These are phyloP conservation scores for Alternaria postmessia DNA, from an alignment of 2,329 filamentous ascomycete genomes.

Conservation along the genomic window DNA sequence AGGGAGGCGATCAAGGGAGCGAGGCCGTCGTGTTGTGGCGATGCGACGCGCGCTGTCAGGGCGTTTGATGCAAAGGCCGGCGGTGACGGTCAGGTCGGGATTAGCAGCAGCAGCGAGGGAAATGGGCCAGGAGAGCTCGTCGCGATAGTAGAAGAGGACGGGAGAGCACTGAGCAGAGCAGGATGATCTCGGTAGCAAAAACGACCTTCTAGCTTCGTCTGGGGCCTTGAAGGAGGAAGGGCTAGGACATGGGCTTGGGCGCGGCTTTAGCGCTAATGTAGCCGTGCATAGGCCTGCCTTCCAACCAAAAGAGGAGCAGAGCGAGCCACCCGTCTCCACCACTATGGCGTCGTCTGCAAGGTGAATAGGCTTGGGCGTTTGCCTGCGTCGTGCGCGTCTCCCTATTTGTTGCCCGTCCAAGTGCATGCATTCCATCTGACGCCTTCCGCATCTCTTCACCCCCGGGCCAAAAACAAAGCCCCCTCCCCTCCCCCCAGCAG, in stretches of 20 bases:
- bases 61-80: slow-evolving; percentile 12
- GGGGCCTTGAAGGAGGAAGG: slow-evolving; percentile 18
- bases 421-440: not conserved
- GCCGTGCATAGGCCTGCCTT: slow-evolving; percentile 27
- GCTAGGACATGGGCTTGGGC: not conserved
- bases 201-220: slow-evolving; percentile 30
- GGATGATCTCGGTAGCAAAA: slow-evolving; percentile 35
- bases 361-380: slow-evolving; percentile 2
- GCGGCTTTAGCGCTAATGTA: slow-evolving; percentile 27
- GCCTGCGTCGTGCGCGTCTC: not conserved
- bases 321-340: slow-evolving; percentile 5
- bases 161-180: slow-evolving; percentile 17
- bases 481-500: not conserved
- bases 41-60: slow-evolving; percentile 22
- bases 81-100: slow-evolving; percentile 8
- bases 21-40: slow-evolving; percentile 16
- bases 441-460: slow-evolving; percentile 4
- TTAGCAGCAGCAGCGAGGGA: slow-evolving; percentile 8
- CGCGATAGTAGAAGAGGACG: slow-evolving; percentile 16
- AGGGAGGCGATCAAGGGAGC: slow-evolving; percentile 14
- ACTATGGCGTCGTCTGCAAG: not conserved
- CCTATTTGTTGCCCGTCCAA: not conserved
- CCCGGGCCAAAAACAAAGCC: slow-evolving; percentile 6
- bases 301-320: slow-evolving; percentile 23
- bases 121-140: slow-evolving; percentile 17